These are phyloP conservation scores for Xylariaceae sp. DNA, from an alignment of 2,329 filamentous ascomycete species.

Conservation along the genomic window DNA sequence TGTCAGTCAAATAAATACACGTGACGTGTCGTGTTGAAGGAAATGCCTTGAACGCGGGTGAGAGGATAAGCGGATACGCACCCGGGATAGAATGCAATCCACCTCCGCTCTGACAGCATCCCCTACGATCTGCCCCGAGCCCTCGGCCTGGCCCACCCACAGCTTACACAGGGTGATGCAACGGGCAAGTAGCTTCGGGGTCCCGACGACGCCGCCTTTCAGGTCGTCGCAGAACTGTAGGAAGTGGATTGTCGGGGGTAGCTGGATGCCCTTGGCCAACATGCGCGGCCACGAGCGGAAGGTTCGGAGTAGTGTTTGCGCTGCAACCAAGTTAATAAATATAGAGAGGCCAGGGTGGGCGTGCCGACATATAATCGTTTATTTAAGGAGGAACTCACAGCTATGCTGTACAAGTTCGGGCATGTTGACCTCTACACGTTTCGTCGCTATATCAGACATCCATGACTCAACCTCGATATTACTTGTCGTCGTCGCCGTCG, in stretches of 20 bases:
- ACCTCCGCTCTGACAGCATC: constrained; percentile 30
- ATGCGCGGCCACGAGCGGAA: constrained; percentile 35
- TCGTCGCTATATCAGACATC: constrained; percentile 11
- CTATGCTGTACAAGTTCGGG: constrained; percentile 15
- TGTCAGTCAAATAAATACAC: too few species aligned
- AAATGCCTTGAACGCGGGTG: too few species aligned
- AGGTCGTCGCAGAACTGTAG: constrained; percentile 15
- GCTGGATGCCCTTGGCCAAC: constrained; percentile 32
- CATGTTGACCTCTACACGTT: constrained; percentile 1
- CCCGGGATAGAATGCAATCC: constrained; percentile 28
- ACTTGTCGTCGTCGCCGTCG: background rate
- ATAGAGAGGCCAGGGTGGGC: background rate
- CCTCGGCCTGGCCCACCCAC: constrained; percentile 31
- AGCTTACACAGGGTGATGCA: constrained; percentile 34
- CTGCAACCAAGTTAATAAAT: background rate
- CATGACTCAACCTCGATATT: too few species aligned
- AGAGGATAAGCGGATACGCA: constrained; percentile 13
- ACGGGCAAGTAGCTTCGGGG: constrained; percentile 30
- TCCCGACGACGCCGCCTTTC: constrained; percentile 4
- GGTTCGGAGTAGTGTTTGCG: constrained; percentile 30
- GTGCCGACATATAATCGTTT: too few species aligned
- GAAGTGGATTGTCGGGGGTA: constrained; percentile 34
- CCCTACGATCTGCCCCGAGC: constrained; percentile 27
- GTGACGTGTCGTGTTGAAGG: too few species aligned
- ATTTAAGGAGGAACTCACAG: background rate